Percentiles rank a stretch among this genome's conserved stretches.
phyloP scores from a whole-genome alignment of 768 basidiomycete species.

The Harrya chromipes region DNA sequence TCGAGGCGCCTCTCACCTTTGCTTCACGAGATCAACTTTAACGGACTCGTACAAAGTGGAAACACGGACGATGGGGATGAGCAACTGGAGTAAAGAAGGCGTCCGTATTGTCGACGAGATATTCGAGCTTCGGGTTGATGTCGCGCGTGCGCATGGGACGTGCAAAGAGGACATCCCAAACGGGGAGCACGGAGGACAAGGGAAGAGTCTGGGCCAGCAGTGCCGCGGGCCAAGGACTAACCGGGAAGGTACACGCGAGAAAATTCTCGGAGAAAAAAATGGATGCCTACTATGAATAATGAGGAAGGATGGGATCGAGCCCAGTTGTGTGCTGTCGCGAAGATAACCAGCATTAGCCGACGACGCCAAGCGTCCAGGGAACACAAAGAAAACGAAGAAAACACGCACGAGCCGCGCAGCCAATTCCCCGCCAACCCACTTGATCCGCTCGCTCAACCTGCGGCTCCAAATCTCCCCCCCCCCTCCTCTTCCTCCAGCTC shows the following conservation, averaged over 20 bases:
- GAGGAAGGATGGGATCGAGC: conserved; percentile 67
- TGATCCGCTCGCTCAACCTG: conserved; percentile 55
- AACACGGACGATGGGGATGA: no score
- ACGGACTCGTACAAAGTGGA: no score
- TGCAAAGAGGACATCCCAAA: conserved; percentile 75
- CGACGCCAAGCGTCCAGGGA: not conserved
- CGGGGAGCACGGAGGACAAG: conserved; percentile 49
- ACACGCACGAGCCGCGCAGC: conserved; percentile 51
- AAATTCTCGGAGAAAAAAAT: not conserved
- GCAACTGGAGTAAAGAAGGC: no score
- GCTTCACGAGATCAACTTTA: no score
- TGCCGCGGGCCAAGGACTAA: conserved; percentile 72
- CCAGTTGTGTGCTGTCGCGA: conserved; percentile 53
- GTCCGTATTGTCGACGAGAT: conserved; percentile 61
- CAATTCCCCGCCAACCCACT: conserved; percentile 63
- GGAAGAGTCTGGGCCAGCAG: conserved; percentile 74
- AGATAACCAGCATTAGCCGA: not conserved
- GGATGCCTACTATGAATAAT: conserved; percentile 71
- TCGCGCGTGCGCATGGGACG: conserved; percentile 50
- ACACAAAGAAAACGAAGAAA: not conserved
- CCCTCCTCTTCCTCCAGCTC: conserved; percentile 72
- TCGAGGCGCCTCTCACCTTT: no score
- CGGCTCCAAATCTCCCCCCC: conserved; percentile 60
- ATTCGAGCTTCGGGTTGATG: conserved; percentile 60
- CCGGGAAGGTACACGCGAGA: conserved; percentile 1